Base-by-base conservation (phyloP, 139 green algal genomes). In the Ostreobium quekettii region DNA sequence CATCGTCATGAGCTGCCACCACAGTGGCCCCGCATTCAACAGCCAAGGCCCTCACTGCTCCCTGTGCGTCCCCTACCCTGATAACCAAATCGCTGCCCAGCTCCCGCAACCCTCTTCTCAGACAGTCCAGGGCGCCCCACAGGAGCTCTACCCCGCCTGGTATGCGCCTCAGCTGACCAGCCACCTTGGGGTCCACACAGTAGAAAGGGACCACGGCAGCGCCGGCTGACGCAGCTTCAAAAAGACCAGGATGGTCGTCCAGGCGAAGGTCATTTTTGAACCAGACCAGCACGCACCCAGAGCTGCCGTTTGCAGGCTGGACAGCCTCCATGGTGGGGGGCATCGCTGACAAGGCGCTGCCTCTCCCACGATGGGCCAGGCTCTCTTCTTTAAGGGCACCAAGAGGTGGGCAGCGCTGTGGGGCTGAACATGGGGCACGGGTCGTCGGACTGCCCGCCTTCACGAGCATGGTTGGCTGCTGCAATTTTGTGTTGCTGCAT, bases 181-280 rank as follows among this genome's bases (percentile, higher is more conserved):
- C 73, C 0, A 67, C 65, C 1, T 15, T 58, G 0, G 79, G 74
- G 37, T 90, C 85, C 24, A 90, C 68, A 6, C 67, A 69, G 37
- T 79, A 93, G 0, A 88, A 57, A 3, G 86, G 86, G 2, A 83
- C 29, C 22, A 90, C 57, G 1, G 36, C 28, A 1, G 15, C 11
- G 2, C 36, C 61, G 3, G 36, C 29, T 4, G 5, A 47, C 1
- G 60, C 72, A 2, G 81, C 81, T 1, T 58, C 42, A 11, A 75
- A 35, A 15, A 93, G 64, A 11, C 87, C 87, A 1, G 86, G 81
- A 69, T 94, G 87, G 58, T 94, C 87, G 47, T 95, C 87, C 0
- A 88, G 29, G 0, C 87, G 77, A 26, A 94, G 70, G 72, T 94
- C 87, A n/a, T 80, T 71, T 68, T 90, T 93, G 48, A 86, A 87